phyloP scores from a whole-genome alignment of 768 basidiomycete species.

The Lactarius indigo region DNA sequence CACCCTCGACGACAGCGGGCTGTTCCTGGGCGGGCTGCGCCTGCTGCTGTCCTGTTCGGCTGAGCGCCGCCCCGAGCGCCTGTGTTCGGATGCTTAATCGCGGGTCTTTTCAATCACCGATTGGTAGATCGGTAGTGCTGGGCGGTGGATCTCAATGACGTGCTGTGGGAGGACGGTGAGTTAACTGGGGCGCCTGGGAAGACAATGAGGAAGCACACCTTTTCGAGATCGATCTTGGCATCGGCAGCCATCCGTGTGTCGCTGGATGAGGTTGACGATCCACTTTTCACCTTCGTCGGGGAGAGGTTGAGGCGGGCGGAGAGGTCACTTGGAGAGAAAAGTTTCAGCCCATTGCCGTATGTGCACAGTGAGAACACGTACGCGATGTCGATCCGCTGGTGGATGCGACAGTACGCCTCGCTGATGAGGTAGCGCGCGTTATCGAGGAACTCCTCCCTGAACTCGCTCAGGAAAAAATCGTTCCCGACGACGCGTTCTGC shows the following conservation, averaged over 20 bases:
- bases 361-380: slow-evolving; percentile 33
- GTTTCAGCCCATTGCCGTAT: background rate
- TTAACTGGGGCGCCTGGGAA: background rate
- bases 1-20: slow-evolving; percentile 27
- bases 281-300: slow-evolving; percentile 97
- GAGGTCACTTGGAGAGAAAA: slow-evolving; percentile 57
- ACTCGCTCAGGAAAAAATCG: slow-evolving; percentile 92
- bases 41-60: slow-evolving; percentile 31
- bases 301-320: slow-evolving; percentile 91
- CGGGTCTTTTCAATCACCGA: slow-evolving; percentile 94
- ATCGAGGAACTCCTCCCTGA: slow-evolving; percentile 92
- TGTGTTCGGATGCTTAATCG: slow-evolving; percentile 86
- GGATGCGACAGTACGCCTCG: slow-evolving; percentile 97
- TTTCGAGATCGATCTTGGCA: slow-evolving; percentile 96
- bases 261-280: slow-evolving; percentile 96
- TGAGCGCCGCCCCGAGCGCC: slow-evolving; percentile 78
- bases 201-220: slow-evolving; percentile 45
- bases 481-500: slow-evolving; percentile 82
- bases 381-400: slow-evolving; percentile 88
- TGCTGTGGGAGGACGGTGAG: slow-evolving; percentile 53
- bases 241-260: slow-evolving; percentile 96
- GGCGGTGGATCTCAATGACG: slow-evolving; percentile 92
- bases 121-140: slow-evolving; percentile 87
- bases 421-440: slow-evolving; percentile 95
- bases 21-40: slow-evolving; percentile 22